Evolutionary conservation across 768 basidiomycete species (phyloP).

Genomic region (Mycena chlorophos): DNA sequence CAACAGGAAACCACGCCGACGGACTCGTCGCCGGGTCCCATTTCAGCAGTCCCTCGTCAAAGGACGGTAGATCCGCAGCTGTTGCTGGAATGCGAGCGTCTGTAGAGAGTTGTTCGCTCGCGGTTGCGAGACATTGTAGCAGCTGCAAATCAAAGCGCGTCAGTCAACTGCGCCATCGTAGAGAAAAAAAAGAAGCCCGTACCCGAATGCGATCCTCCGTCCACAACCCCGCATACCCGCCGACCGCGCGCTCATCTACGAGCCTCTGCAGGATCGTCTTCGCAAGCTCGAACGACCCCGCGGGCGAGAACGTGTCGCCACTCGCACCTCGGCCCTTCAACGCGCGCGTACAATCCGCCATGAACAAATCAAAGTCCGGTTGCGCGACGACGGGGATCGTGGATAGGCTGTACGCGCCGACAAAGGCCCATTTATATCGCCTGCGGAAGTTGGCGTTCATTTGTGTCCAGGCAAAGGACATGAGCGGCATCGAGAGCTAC

Average conservation of each 20-base stretch:
- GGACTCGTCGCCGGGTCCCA: slow-evolving; percentile 50
- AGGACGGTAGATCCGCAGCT: slow-evolving; percentile 35
- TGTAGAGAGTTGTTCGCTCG: slow-evolving; percentile 36
- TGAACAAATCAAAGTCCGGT: slow-evolving; percentile 58
- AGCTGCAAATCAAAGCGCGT: slow-evolving; percentile 37
- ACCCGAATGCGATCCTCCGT: slow-evolving; percentile 50
- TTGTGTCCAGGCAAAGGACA: slow-evolving; percentile 50
- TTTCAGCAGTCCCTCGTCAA: slow-evolving; percentile 41
- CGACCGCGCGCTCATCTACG: slow-evolving; percentile 26
- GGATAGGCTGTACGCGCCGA: slow-evolving; percentile 55
- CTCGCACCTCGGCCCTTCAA: slow-evolving; percentile 36
- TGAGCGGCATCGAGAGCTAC: slow-evolving; percentile 50
- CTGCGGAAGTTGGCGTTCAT: slow-evolving; percentile 58
- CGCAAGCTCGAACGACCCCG: slow-evolving; percentile 46
- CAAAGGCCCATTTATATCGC: slow-evolving; percentile 80
- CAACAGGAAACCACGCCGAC: slow-evolving; percentile 49
- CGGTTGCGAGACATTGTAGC: slow-evolving; percentile 35
- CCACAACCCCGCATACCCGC: slow-evolving; percentile 50
- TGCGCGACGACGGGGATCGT: slow-evolving; percentile 46
- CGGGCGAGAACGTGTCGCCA: slow-evolving; percentile 43
- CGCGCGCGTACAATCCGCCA: slow-evolving; percentile 38
- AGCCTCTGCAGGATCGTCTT: slow-evolving; percentile 36
- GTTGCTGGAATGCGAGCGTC: slow-evolving; percentile 35
- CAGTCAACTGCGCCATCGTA: neutral
- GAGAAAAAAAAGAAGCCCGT: slow-evolving; percentile 10